Base-by-base conservation (phyloP, 495 filamentous ascomycete genomes). In the Coniosporium apollinis region DNA sequence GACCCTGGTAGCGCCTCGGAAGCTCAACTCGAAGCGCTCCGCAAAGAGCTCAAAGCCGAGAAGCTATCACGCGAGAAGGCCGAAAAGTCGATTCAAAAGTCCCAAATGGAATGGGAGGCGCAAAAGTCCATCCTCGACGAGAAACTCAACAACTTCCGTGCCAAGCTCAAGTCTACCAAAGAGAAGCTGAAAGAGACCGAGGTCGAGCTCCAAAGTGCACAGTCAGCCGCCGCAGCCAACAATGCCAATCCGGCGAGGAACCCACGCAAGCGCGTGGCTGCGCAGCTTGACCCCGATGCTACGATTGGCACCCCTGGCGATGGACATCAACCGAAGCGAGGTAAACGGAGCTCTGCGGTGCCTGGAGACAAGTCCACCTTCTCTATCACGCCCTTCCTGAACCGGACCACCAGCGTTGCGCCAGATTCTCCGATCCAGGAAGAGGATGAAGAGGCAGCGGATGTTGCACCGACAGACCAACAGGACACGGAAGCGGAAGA, bases 351-450 rank as follows among this genome's bases (percentile, higher is more conserved):
- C 6, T 46, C 57, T 13, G 52, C 47, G 5, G 41, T 75, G 25
- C 57, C 74, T 22, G 83, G 79, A 17, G 83, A 91, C 43, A 92
- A 92, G 53, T 92, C 84, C 1, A 72, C 65, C 14, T 94, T 94
- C 50, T 89, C 83, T 8, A 85, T 94, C 42, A 94, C 86, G 1
- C 86, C 86, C 0, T 91, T 85, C 55, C 59, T 94, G 19, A 91
- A 87, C 59, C 76, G 80, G 34, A 81, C 77, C 5, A 61, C 67
- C 28, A 76, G 62, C 45, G 57, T 64, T n/a, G 53, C 58, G 6
- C 55, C 57, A 25, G 65, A 66, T 24, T 61, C 61, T 29, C 52
- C 64, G 18, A 39, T 29, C 28, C 31, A 34, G 13, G 46, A 52
- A 36, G 47, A 50, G 28, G 37, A 48, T n/a, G 42, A 48, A 20